These are phyloP conservation scores for Ceratobasidium sp. DNA, from an alignment of 1,284 basidiomycete species.

Conservation along the genomic window DNA sequence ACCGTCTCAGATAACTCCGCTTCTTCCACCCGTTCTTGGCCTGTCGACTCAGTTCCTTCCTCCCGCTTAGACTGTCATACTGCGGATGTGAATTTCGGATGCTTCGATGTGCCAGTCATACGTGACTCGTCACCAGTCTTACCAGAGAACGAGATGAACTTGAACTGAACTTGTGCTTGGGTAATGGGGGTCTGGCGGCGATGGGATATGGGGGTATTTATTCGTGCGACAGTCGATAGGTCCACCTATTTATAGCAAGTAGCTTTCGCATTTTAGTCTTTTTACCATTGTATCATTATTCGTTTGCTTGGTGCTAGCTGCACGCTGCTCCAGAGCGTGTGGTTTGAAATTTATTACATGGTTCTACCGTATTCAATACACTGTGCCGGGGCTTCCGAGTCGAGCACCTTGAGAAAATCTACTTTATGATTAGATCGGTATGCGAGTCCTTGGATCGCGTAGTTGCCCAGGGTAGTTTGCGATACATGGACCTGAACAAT, in stretches of 20 bases:
- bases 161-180: background rate
- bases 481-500: too few relatives aligned
- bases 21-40: background rate
- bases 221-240: background rate
- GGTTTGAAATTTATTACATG: too few relatives aligned
- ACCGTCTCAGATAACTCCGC: conserved; percentile 19
- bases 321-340: too few relatives aligned
- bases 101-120: conserved; percentile 14
- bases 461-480: too few relatives aligned
- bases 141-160: conserved; percentile 23
- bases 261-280: conserved; percentile 1
- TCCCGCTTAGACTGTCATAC: background rate
- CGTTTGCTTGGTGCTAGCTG: too few relatives aligned
- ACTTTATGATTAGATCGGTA: too few relatives aligned
- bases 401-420: too few relatives aligned
- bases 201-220: background rate
- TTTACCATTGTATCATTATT: too few relatives aligned
- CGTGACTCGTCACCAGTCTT: conserved; percentile 12
- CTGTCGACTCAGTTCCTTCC: background rate
- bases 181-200: background rate
- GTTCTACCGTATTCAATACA: too few relatives aligned
- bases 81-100: background rate
- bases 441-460: too few relatives aligned
- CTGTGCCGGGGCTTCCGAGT: too few relatives aligned
- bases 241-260: background rate